phyloP scores from a whole-genome alignment of 2,329 filamentous ascomycete genomes.

The Tolypocladium tropicale region DNA sequence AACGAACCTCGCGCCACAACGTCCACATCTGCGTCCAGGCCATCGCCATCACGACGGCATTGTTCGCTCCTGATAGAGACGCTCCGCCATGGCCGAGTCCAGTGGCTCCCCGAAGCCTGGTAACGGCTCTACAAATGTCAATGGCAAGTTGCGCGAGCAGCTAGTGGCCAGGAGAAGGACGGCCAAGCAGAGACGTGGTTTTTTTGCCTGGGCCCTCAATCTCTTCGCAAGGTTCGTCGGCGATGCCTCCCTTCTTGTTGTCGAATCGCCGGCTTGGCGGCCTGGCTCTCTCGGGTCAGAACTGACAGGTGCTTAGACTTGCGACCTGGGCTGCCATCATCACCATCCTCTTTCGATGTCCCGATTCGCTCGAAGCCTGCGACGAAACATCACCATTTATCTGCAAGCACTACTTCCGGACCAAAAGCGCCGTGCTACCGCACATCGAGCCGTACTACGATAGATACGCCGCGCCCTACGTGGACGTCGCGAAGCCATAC shows the following conservation, averaged over 20 bases:
- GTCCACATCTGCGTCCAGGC: background rate
- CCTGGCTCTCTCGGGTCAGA: background rate
- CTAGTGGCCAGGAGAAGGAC: constrained; percentile 10
- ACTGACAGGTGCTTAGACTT: constrained; percentile 39
- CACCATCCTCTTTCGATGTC: constrained; percentile 75
- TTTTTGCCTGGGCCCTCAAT: constrained; percentile 31
- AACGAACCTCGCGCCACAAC: background rate
- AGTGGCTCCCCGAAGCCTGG: constrained; percentile 20
- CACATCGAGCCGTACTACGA: constrained; percentile 80
- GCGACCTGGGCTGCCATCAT: constrained; percentile 79
- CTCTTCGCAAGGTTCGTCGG: constrained; percentile 41
- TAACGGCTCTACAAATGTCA: constrained; percentile 28
- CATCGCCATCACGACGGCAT: background rate
- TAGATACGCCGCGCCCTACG: constrained; percentile 72
- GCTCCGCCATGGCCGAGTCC: constrained; percentile 24
- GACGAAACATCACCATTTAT: constrained; percentile 61
- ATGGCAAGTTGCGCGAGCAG: constrained; percentile 22
- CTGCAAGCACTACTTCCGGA: constrained; percentile 72
- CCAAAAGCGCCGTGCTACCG: constrained; percentile 55
- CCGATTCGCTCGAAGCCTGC: constrained; percentile 56
- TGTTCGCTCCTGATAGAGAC: background rate
- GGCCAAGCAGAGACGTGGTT: constrained; percentile 14
- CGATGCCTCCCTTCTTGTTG: background rate
- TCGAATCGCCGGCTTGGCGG: background rate
- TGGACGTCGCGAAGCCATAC: constrained; percentile 69